Percentiles rank a stretch among this genome's conserved stretches.
These are phyloP conservation scores for Artomyces pyxidatus DNA, from an alignment of 768 basidiomycete species.

Conservation along the genomic window DNA sequence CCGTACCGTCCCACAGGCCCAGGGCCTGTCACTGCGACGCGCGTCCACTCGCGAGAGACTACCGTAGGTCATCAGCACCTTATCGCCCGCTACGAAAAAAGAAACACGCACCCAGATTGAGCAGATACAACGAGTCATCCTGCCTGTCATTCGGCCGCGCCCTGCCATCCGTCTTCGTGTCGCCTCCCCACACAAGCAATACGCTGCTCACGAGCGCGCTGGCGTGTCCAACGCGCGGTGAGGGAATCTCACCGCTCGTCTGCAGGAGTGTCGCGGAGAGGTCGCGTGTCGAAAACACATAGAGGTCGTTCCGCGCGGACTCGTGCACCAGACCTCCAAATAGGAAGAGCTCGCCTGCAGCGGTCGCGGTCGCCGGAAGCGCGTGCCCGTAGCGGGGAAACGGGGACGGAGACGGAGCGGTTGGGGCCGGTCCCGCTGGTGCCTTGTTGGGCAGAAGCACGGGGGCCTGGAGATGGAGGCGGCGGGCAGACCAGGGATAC, in stretches of 20 bases:
- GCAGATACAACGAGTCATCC: slow-evolving; percentile 88
- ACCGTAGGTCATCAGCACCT: slow-evolving; percentile 1
- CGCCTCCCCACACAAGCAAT: slow-evolving; percentile 96
- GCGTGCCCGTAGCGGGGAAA: slow-evolving; percentile 97
- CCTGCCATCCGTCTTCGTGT: slow-evolving; percentile 75
- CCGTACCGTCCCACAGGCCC: slow-evolving; percentile 89
- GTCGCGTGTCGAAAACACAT: slow-evolving; percentile 76
- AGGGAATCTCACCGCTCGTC: slow-evolving; percentile 83
- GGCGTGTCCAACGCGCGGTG: slow-evolving; percentile 91
- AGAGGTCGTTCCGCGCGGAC: slow-evolving; percentile 84
- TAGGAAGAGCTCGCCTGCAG: slow-evolving; percentile 87
- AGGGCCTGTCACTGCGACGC: slow-evolving; percentile 67
- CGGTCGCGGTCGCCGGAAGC: slow-evolving; percentile 67
- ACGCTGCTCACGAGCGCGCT: slow-evolving; percentile 94
- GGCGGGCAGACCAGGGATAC: slow-evolving; percentile 80
- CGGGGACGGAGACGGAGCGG: slow-evolving; percentile 71
- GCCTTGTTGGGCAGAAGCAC: slow-evolving; percentile 51
- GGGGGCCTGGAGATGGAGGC: slow-evolving; percentile 63
- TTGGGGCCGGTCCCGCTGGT: slow-evolving; percentile 57
- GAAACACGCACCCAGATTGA: slow-evolving; percentile 78
- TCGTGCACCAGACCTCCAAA: slow-evolving; percentile 97
- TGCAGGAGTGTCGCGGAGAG: slow-evolving; percentile 76
- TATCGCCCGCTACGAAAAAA: background rate
- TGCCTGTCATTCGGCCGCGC: slow-evolving; percentile 61
- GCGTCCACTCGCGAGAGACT: slow-evolving; percentile 96